Evolutionary conservation across 768 basidiomycete genomes (phyloP).

Genomic region (Mycena haematopus): DNA sequence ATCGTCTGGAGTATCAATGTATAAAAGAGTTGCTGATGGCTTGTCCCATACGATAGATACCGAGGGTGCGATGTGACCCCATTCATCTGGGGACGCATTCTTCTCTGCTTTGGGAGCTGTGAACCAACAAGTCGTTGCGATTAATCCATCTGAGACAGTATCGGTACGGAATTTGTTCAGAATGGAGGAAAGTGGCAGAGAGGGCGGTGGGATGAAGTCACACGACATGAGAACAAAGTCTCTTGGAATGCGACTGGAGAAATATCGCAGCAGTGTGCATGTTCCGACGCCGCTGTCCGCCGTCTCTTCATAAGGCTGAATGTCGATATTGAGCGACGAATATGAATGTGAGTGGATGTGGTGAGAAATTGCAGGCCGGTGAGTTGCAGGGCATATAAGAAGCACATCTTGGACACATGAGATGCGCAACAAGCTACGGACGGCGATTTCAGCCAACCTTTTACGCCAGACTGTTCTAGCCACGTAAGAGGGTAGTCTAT

Average conservation of each 20-base stretch:
- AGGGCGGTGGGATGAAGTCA: slow-evolving; percentile 83
- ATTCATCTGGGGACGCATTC: slow-evolving; percentile 64
- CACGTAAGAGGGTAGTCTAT: slow-evolving; percentile 84
- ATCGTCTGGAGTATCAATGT: slow-evolving; percentile 76
- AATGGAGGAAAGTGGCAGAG: slow-evolving; percentile 70
- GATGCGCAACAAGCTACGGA: slow-evolving; percentile 11
- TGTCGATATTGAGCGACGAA: slow-evolving; percentile 72
- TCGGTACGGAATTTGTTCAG: slow-evolving; percentile 87
- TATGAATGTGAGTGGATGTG: slow-evolving; percentile 83
- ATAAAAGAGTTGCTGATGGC: slow-evolving; percentile 65
- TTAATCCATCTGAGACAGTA: slow-evolving; percentile 62
- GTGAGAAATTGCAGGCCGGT: slow-evolving; percentile 79
- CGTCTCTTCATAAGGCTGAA: slow-evolving; percentile 83
- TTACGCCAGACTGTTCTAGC: slow-evolving; percentile 87
- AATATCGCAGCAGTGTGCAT: slow-evolving; percentile 77
- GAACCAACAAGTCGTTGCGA: slow-evolving; percentile 76
- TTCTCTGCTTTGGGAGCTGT: slow-evolving; percentile 59
- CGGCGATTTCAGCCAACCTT: slow-evolving; percentile 56
- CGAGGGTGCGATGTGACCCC: slow-evolving; percentile 55
- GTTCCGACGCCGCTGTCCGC: slow-evolving; percentile 72
- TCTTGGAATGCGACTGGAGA: slow-evolving; percentile 74
- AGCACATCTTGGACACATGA: slow-evolving; percentile 68
- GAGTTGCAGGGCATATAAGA: slow-evolving; percentile 81
- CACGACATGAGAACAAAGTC: slow-evolving; percentile 93
- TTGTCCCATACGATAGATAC: slow-evolving; percentile 75